These are phyloP conservation scores for Auxenochlorella pyrenoidosa DNA, from an alignment of 139 green algal species.

Conservation along the genomic window DNA sequence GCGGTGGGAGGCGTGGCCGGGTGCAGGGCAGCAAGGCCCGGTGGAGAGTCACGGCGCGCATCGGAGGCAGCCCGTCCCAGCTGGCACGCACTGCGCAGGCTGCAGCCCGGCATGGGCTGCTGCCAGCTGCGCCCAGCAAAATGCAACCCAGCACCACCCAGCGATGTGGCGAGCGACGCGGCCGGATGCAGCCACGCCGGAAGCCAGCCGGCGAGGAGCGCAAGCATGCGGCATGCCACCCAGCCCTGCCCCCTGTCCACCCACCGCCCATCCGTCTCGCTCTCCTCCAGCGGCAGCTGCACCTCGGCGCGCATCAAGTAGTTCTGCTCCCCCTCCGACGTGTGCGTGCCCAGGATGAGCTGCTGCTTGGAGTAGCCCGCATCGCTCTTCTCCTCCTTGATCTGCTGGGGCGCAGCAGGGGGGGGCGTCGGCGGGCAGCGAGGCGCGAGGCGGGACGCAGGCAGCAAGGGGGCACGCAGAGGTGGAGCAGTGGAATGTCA, in stretches of 20 bases:
- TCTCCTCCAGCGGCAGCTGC: conserved; percentile 92
- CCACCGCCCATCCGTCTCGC: conserved; percentile 74
- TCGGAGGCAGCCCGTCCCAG: too few relatives aligned
- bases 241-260: conserved; percentile 15
- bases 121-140: too few relatives aligned
- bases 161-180: too few relatives aligned
- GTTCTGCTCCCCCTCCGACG: conserved; percentile 98
- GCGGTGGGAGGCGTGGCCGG: too few relatives aligned
- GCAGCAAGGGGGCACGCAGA: too few relatives aligned
- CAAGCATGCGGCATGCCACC: neutral
- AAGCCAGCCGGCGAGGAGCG: neutral
- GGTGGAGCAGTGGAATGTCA: too few relatives aligned
- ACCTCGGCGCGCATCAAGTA: conserved; percentile 98
- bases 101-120: too few relatives aligned
- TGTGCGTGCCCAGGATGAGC: conserved; percentile 98
- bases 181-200: too few relatives aligned
- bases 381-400: conserved; percentile 46
- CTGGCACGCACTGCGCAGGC: too few relatives aligned
- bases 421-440: neutral
- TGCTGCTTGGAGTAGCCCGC: conserved; percentile 88
- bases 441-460: neutral
- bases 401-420: neutral
- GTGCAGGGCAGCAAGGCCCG: too few relatives aligned
- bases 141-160: too few relatives aligned
- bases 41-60: too few relatives aligned